Evolutionary conservation across 495 filamentous ascomycete species (phyloP), one percentile per base, ranked within the genome.

Genomic region (Xylaria flabelliformis): DNA sequence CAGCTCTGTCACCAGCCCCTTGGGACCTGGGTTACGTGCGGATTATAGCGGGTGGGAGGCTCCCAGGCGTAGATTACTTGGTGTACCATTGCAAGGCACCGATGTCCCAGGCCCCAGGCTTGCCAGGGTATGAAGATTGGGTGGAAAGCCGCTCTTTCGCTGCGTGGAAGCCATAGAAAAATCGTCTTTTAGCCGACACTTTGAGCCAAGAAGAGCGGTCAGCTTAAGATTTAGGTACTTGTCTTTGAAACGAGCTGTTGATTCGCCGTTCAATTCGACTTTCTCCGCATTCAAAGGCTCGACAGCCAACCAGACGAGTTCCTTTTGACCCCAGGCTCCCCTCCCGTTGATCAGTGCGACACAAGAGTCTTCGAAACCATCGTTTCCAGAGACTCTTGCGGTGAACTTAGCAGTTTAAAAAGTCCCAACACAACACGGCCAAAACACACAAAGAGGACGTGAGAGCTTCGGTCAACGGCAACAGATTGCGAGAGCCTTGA

Each of bases 161-260:
- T 12, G 44, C 39, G 46, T 8, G 44, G 29, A 64, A 72, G 67
- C 48, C 70, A 72, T 51, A 76, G 41, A 66, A 67, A 46, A 41
- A 65, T 21, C 34, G 26, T 42, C 13, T 19, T 63, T 68, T 63
- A 17, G 53, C 76, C 71, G 77, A 74, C 77, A 58, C 56, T 78
- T 71, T 36, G 32, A 66, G 66, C 58, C 42, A 62, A 72, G 76
- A 79, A 71, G 75, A 69, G 77, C 77, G 77, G 77, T 79, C 77
- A 79, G 76, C 76, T 75, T 78, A 79, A 71, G 76, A 79, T 59
- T 74, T 74, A 74, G 26, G 50, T 70, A 65, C 73, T 70, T 68
- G 55, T 68, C n/a, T 26, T 67, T 56, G 74, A 73, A 55, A 74
- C 42, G 64, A 51, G 58, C 53, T 58, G 69, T 67, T 74, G 69